Percentiles rank a stretch among this genome's conserved stretches.
Evolutionary conservation across 176 grass and related monocot species (phyloP).

Genomic region (Phoenix dactylifera): DNA sequence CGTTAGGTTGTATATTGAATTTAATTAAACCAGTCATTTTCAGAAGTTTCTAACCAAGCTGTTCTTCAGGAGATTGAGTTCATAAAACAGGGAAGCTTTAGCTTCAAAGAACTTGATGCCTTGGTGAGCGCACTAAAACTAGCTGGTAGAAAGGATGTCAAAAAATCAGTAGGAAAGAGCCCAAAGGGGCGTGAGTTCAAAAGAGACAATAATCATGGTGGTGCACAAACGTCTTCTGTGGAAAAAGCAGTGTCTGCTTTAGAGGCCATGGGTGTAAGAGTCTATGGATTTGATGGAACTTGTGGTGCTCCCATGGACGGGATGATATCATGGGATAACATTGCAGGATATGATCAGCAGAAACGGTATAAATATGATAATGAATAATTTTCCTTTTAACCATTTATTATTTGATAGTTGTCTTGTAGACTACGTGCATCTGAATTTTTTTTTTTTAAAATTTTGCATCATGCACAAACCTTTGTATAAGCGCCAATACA

Average conservation of each 20-base stretch:
- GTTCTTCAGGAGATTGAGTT: constrained; percentile 66
- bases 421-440: no score
- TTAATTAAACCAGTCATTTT: no score
- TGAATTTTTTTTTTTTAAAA: no score
- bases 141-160: constrained; percentile 49
- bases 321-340: constrained; percentile 75
- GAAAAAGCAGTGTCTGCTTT: constrained; percentile 82
- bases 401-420: no score
- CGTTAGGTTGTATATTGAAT: no score
- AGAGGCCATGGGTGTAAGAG: constrained; percentile 76
- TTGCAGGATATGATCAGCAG: constrained; percentile 84
- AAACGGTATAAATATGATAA: constrained; percentile 44
- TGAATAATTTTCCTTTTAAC: neutral
- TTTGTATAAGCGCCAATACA: no score
- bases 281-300: constrained; percentile 77
- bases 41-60: constrained; percentile 8
- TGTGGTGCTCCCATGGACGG: constrained; percentile 67
- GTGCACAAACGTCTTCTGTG: constrained; percentile 41
- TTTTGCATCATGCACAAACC: no score
- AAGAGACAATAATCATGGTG: constrained; percentile 44
- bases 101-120: constrained; percentile 67
- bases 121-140: constrained; percentile 56
- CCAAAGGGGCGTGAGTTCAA: constrained; percentile 19
- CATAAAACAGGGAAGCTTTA: constrained; percentile 61
- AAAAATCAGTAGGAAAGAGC: constrained; percentile 38